Evolutionary conservation across 805 yeast species (phyloP), one percentile per base, ranked within the genome.

Genomic region (Lipomyces spencermartinsiae): DNA sequence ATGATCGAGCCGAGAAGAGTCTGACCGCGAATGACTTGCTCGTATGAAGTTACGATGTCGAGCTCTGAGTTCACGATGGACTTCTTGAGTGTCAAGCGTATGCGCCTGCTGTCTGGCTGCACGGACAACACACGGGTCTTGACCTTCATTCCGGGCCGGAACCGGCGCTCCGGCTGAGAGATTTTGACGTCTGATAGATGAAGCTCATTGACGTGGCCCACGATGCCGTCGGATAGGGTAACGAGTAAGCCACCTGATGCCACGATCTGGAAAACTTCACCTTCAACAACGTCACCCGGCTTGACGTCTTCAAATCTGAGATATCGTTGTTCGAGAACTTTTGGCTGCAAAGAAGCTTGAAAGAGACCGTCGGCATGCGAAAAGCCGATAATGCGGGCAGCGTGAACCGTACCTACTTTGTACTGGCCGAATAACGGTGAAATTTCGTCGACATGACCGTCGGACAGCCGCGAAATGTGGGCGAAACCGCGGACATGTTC

Each of bases 141-240:
- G 37, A 92, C 91, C 73, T 88, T 90, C 56, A 89, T 82, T 10
- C 97, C 98, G 57, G 89, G 87, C 78, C 91, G 91, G 83, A 89
- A 94, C 75, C 92, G 92, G 82, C 95, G 86, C 79, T 95, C 98
- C 5, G 99, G 99, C 76, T 94, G 89, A 2, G 87, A 86, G 71
- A 94, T 82, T 76, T 87, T 89, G 66, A 90, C 84, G 78, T 95
- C 99, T 73, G 97, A 89, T 78, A 95, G 85, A 74, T 94, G 97
- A 33, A 81, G 76, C 34, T 87, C 82, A 14, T 91, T 89, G 35
- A 92, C 98, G 70, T 84, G 80, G 4, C 92, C 99, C 72, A 89
- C 91, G 60, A 85, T 84, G 9, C 80, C 81, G 62, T 86, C 88
- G 68, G 88, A 87, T 10, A 92, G 75, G 73, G 85, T 87, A 37